Evolutionary conservation across 1,284 basidiomycete genomes (phyloP).

Genomic region (Rhizoctonia solani): DNA sequence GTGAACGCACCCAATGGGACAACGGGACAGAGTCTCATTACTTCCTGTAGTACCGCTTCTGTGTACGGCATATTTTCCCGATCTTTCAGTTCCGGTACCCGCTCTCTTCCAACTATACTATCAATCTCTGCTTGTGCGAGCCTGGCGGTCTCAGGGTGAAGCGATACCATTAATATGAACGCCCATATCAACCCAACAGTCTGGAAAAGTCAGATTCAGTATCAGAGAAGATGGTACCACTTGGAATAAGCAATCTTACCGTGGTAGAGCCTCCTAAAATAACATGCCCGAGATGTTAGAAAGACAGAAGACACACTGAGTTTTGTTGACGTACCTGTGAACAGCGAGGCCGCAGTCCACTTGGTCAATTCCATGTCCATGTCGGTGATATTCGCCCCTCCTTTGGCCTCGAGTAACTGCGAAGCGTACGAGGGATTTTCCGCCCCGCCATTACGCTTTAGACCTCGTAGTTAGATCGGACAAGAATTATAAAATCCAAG

Average conservation of each 20-base stretch:
- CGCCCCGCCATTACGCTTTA: neutral
- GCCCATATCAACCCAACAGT: neutral
- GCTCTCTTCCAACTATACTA: conserved; percentile 29
- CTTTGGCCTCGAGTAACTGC: conserved; percentile 4
- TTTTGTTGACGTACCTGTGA: conserved; percentile 17
- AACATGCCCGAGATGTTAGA: neutral
- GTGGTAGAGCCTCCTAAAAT: conserved; percentile 8
- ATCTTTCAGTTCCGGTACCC: conserved; percentile 36
- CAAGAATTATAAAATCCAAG: neutral
- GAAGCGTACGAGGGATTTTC: neutral
- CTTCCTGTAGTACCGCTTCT: conserved; percentile 38
- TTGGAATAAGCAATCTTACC: neutral
- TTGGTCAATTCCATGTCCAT: conserved; percentile 12
- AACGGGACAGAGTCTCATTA: conserved; percentile 7
- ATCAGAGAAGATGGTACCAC: neutral
- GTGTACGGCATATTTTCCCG: conserved; percentile 37
- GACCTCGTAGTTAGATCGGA: neutral
- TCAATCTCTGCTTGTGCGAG: conserved; percentile 39
- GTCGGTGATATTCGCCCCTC: neutral
- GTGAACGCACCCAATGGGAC: neutral
- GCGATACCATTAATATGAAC: neutral
- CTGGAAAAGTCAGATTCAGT: neutral
- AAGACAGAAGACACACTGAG: neutral
- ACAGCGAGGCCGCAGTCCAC: conserved; percentile 19
- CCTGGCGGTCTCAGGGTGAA: conserved; percentile 35